Evolutionary conservation across 176 grass and related monocot genomes (phyloP), one percentile per base, ranked within the genome.

Genomic region (Tuctoria greenei): DNA sequence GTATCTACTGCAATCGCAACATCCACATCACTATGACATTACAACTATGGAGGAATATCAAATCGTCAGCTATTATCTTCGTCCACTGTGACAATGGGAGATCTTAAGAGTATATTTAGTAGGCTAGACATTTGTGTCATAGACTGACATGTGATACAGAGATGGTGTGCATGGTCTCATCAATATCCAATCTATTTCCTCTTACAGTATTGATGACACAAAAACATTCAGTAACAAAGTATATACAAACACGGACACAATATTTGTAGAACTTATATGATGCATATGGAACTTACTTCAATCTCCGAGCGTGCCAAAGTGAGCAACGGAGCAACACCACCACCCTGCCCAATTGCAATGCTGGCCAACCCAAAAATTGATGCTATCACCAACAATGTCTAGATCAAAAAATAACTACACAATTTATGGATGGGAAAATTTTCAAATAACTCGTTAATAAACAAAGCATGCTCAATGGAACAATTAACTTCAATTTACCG

Each of bases 291-390:
- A 92, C 92, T 90, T 92, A 95, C 96, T 92, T 95, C 96, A 75
- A 80, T 82, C 70, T 99, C 89, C 43, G 96, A 99, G 18, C 78
- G 85, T 84, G 96, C 96, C 82, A 99, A 79, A 50, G 85, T 88
- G 66, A 99, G 89, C 89, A 99, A 80, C 68, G 96, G 96, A 80
- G 82, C 85, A 72, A 99, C 88, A 28, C 96, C 96, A 58, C 96
- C 96, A 81, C 92, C 92, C 74, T 88, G 87, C 69, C 96, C 96
- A 87, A 99, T 95, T 83, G 96, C 96, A 77, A 99, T 99, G 85
- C 96, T 99, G 61, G 60, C 27, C 73, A 85, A 23, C 42, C 65
- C 50, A 91, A 92, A 75, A 11, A 72, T 47, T 76, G 38, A 84
- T 54, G 45, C 50, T 67, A 58, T 83, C 37, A 73, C 51, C 56